phyloP scores from a whole-genome alignment of 495 filamentous ascomycete species.

The Thermochaetoides thermophila region DNA sequence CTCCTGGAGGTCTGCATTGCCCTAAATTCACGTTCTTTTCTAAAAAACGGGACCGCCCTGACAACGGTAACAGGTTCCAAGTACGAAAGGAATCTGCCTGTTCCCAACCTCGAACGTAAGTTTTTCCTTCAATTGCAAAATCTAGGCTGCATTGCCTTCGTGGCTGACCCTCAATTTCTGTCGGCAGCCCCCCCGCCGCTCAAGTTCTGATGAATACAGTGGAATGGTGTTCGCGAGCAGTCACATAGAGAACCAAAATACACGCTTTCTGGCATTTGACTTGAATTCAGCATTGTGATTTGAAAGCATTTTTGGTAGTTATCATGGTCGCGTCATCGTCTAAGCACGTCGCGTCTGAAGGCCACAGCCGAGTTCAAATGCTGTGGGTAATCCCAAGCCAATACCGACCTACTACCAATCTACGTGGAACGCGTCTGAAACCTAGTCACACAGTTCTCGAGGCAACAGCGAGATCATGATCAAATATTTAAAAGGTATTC shows the following conservation, averaged over 20 bases:
- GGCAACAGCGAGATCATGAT: too few species aligned
- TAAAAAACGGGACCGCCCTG: slow-evolving; percentile 11
- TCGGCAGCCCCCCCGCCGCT: slow-evolving; percentile 27
- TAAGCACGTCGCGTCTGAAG: too few species aligned
- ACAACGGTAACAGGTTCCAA: slow-evolving; percentile 55
- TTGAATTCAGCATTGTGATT: too few species aligned
- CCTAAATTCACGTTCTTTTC: neutral
- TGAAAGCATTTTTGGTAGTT: neutral
- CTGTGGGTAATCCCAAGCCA: too few species aligned
- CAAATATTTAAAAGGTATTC: slow-evolving; percentile 29
- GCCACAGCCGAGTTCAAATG: too few species aligned
- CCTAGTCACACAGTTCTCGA: too few species aligned
- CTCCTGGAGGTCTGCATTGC: slow-evolving; percentile 71
- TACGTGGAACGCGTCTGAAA: too few species aligned
- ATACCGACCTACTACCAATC: too few species aligned
- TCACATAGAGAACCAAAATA: too few species aligned
- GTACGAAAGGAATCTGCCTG: slow-evolving; percentile 84
- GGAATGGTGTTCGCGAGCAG: too few species aligned
- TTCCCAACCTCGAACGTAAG: slow-evolving; percentile 67
- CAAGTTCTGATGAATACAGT: slow-evolving; percentile 31
- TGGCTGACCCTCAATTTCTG: slow-evolving; percentile 5
- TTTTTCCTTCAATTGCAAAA: slow-evolving; percentile 8
- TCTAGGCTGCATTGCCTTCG: neutral
- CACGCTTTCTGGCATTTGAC: too few species aligned
- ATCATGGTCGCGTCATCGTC: too few species aligned